Evolutionary conservation across 257 asterid genomes (phyloP).

Genomic region (Ilex asprella): DNA sequence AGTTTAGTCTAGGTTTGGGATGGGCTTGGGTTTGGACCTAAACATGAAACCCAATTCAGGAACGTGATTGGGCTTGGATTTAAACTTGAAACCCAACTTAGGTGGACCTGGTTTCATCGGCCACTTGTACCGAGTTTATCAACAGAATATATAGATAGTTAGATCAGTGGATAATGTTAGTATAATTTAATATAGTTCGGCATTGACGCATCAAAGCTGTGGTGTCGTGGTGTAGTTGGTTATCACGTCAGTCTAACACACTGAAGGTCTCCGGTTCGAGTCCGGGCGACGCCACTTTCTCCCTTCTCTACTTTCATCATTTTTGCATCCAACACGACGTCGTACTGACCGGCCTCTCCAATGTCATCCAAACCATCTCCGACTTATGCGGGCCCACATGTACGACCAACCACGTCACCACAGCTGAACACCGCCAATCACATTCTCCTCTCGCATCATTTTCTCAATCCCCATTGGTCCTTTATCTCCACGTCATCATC

Average conservation of each 20-base stretch:
- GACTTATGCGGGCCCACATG: too few species aligned
- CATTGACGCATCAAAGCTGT: not conserved
- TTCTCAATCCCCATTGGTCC: conserved; percentile 46
- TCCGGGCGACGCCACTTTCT: conserved; percentile 34
- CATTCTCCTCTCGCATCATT: conserved; percentile 11
- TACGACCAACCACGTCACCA: conserved; percentile 16
- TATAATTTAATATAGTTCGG: too few species aligned
- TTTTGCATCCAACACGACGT: not conserved
- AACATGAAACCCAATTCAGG: too few species aligned
- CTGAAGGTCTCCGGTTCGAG: conserved; percentile 93
- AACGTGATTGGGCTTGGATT: too few species aligned
- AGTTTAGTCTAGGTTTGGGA: too few species aligned
- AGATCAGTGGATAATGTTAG: too few species aligned
- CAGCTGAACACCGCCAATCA: conserved; percentile 16
- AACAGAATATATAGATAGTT: too few species aligned
- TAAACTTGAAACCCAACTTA: too few species aligned
- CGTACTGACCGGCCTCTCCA: not conserved
- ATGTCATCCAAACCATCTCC: too few species aligned
- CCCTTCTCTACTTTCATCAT: not conserved
- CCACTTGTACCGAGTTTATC: too few species aligned
- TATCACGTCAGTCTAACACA: conserved; percentile 99
- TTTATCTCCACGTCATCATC: conserved; percentile 37
- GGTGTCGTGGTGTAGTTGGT: conserved; percentile 99
- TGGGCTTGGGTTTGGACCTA: too few species aligned
- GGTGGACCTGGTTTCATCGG: too few species aligned